These are phyloP conservation scores for Cicer arietinum DNA, from an alignment of 306 rosid genomes.

Conservation along the genomic window DNA sequence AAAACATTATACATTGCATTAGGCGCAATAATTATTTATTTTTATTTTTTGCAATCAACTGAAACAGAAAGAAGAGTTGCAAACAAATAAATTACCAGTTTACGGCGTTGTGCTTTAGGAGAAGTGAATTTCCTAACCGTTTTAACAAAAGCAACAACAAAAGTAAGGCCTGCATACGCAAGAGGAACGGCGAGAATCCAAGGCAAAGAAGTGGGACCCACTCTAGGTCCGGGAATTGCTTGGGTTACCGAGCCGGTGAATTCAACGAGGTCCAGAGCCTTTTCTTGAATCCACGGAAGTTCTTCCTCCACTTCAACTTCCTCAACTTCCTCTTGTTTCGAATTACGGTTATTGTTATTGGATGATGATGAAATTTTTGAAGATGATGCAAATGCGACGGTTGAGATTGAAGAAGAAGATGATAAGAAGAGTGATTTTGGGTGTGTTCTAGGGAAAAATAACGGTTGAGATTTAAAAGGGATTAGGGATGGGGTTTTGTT, in stretches of 20 bases:
- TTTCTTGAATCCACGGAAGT: slow-evolving; percentile 93
- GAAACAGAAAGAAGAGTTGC: neutral
- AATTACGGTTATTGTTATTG: neutral
- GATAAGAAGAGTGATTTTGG: neutral
- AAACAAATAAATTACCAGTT: slow-evolving; percentile 52
- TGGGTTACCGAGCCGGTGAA: slow-evolving; percentile 93
- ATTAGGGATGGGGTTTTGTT: neutral
- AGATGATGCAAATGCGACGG: neutral
- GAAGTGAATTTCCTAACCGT: slow-evolving; percentile 74
- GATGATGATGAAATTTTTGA: slow-evolving; percentile 1
- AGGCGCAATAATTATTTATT: neutral
- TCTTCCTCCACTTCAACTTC: slow-evolving; percentile 87
- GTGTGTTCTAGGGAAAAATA: neutral
- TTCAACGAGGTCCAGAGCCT: slow-evolving; percentile 90
- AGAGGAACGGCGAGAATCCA: slow-evolving; percentile 93
- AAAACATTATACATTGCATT: neutral
- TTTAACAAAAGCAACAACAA: slow-evolving; percentile 76
- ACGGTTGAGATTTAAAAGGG: slow-evolving; percentile 6
- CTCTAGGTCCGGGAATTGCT: slow-evolving; percentile 91
- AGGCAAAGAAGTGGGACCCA: slow-evolving; percentile 82
- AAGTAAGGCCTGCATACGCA: slow-evolving; percentile 73
- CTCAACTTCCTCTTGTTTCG: slow-evolving; percentile 39
- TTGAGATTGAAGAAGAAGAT: slow-evolving; percentile 6
- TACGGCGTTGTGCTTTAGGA: slow-evolving; percentile 82
- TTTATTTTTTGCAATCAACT: too few relatives aligned